Base-by-base conservation (phyloP, 192 early-diverging fungal genomes). In the Coemansia sp. region DNA sequence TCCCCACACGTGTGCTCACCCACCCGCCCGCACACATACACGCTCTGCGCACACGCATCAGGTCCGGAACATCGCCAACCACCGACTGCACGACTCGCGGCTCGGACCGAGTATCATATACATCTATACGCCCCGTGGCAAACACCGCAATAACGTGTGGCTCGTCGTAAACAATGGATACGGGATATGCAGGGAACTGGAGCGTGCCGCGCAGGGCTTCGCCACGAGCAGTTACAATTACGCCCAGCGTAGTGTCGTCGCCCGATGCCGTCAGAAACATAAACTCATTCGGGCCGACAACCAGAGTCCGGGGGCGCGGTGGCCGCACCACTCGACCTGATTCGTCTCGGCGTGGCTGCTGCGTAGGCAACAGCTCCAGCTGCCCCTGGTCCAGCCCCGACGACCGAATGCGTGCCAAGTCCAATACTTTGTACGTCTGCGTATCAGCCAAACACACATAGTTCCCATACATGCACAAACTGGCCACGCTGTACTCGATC, bases 151-250 rank as follows among this genome's bases (percentile, higher is more conserved):
- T 38, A 23, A 68, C 66, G 44, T 65, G 63, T 14, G 78, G 78
- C 34, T 71, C 78, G 28, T 74, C 73, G 69, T 81, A 81, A 9
- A 65, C 53, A 6, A 81, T 50, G 0, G 72, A 61, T 34, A 61
- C 62, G 38, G 78, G 78, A 51, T 74, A 81, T 20, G 78, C 34
- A 0, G 78, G 8, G 42, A 81, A 81, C 72, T 81, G 78, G 44
- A 81, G 49, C 14, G 78, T 81, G 53, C 72, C 78, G 9, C 78
- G 78, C 53, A 53, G 50, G 3, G 78, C 78, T 69, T 81, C 78
- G 58, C 78, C 78, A 59, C 63, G 26, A 10, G 78, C 72, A 11
- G 78, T 74, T n/a, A 81, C 72, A 3, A 81, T 81, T 24, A 81
- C 78, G 47, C 78, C 78, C 56, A 81, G 47, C 34, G 78, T 80